Percentiles rank a stretch among this genome's conserved stretches.
Evolutionary conservation across 2,329 filamentous ascomycete species (phyloP).

Genomic region (Mariannaea sp.): DNA sequence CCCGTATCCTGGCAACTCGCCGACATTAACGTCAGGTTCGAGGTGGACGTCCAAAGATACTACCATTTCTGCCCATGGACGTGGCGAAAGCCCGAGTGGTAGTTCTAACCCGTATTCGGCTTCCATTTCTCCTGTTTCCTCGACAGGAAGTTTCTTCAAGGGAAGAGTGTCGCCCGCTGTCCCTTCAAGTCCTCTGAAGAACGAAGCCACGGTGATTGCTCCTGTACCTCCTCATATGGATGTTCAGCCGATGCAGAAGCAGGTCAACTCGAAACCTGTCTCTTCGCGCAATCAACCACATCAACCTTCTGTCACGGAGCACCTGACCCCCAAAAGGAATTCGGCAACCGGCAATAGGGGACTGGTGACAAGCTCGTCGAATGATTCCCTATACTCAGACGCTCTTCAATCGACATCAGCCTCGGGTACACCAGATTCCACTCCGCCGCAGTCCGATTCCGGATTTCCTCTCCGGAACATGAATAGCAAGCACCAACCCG

Average conservation of each 20-base stretch:
- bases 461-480: slow-evolving; percentile 32
- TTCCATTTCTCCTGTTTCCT: slow-evolving; percentile 25
- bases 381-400: slow-evolving; percentile 47
- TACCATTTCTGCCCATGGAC: slow-evolving; percentile 40
- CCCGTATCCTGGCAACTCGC: slow-evolving; percentile 25
- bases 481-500: slow-evolving; percentile 17
- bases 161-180: slow-evolving; percentile 9
- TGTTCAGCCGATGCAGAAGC: background rate
- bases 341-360: slow-evolving; percentile 16
- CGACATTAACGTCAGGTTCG: slow-evolving; percentile 23
- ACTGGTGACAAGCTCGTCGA: slow-evolving; percentile 41
- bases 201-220: slow-evolving; percentile 17
- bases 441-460: slow-evolving; percentile 48
- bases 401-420: slow-evolving; percentile 43
- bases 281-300: slow-evolving; percentile 7
- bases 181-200: slow-evolving; percentile 12
- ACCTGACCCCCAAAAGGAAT: slow-evolving; percentile 8
- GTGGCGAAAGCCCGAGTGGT: slow-evolving; percentile 2
- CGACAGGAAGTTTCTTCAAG: slow-evolving; percentile 1
- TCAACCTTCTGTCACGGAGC: slow-evolving; percentile 17
- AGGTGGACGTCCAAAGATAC: slow-evolving; percentile 45
- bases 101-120: slow-evolving; percentile 24
- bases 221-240: background rate
- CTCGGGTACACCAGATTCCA: slow-evolving; percentile 47
- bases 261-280: background rate